Evolutionary conservation across 169 alveolate species (phyloP), one percentile per base, ranked within the genome.

Genomic region (Plasmodium vivax): DNA sequence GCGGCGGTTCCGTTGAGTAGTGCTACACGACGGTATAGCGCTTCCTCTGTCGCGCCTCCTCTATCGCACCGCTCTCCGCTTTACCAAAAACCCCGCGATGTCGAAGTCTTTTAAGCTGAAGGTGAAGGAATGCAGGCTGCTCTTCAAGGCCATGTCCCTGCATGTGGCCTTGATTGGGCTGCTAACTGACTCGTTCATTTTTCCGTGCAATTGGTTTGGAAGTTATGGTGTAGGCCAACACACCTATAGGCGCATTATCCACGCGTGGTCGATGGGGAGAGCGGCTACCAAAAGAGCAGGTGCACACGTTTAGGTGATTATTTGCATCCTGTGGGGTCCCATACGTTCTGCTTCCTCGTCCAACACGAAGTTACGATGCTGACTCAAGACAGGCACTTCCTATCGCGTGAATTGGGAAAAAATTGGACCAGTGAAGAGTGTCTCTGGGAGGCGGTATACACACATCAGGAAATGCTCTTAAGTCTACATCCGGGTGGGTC

Each of bases 41-140:
- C 27, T n/a, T 68, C 38, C 43, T 68, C 27, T 27, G 5, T 68
- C 14, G 43, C 30, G 38, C 27, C n/a, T 68, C 38, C 43, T 19
- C 27, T 8, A 5, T 38, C 7, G 4, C 38, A 1, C 10, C n/a
- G 6, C 34, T 23, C 16, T 23, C 12, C 62, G n/a, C 41, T 80
- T 71, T 95, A 96, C 98, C 95, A 96, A 83, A 34, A 96, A 79
- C 32, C 97, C 98, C 9, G 97, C 98, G 34, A 96, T 95, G 23
- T 96, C 98, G 84, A 96, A 96, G 68, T 96, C 98, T 74, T 96
- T 96, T 14, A 96, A 51, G 14, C 97, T 95, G 79, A 91, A 96
- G 73, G 96, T 88, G 14, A 95, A 93, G 23, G 98, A 85, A 81
- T 96, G 98, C 36, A 94, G 72, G 51, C 95, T 85, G 84, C 98